Evolutionary conservation across 345 rosid genomes (phyloP).

Genomic region (Gossypium ekmanianum): DNA sequence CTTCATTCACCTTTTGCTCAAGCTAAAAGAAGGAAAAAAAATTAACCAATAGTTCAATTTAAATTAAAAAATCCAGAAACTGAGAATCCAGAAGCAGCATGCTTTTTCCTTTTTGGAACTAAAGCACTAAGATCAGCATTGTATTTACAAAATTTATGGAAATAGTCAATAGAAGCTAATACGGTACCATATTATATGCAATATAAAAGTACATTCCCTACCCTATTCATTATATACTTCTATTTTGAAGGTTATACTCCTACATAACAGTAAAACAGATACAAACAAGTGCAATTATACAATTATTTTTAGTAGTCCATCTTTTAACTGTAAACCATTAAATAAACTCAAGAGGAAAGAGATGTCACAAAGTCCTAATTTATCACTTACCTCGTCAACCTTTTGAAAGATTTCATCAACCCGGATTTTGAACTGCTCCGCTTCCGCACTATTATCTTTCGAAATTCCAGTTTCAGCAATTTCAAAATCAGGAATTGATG

Average conservation of each 20-base stretch:
- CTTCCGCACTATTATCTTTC: constrained; percentile 23
- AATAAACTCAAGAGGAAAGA: not conserved
- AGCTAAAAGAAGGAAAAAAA: constrained; percentile 33
- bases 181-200: not conserved
- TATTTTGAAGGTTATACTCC: not conserved
- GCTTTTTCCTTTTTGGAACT: not conserved
- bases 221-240: not conserved
- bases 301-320: not conserved
- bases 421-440: constrained; percentile 35
- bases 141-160: not conserved
- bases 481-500: constrained; percentile 22
- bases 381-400: constrained; percentile 55
- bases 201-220: not conserved
- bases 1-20: constrained; percentile 61
- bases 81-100: not conserved
- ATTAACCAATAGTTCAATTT: not conserved
- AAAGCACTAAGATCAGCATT: constrained; percentile 2
- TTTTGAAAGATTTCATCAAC: constrained; percentile 53
- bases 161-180: not conserved
- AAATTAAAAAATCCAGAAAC: not conserved
- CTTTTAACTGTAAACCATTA: not conserved
- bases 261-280: not conserved
- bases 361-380: not conserved
- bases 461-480: constrained; percentile 21
- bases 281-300: not conserved